These are phyloP conservation scores for Viola pubescens DNA, from an alignment of 441 rosid genomes.

Conservation along the genomic window DNA sequence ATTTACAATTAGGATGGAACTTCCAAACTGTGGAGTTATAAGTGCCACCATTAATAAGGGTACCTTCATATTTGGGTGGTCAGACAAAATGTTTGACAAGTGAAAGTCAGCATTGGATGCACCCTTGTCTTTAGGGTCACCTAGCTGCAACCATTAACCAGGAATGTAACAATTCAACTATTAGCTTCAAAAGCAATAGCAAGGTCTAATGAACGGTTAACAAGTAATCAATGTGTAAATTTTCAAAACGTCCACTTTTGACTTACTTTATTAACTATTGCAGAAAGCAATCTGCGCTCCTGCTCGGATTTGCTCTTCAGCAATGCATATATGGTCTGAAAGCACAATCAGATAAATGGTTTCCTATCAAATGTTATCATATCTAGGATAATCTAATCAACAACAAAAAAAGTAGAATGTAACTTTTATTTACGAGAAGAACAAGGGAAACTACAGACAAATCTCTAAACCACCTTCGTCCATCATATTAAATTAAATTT, in stretches of 20 bases:
- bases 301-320: constrained; percentile 88
- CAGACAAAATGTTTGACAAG: constrained; percentile 78
- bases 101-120: constrained; percentile 95
- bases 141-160: constrained; percentile 46
- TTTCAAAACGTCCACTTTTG: constrained; percentile 3
- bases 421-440: no score
- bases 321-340: constrained; percentile 64
- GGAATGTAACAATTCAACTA: constrained; percentile 16
- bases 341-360: constrained; percentile 22
- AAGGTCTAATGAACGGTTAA: no score
- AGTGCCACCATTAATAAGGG: no score
- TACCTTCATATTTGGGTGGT: constrained; percentile 99
- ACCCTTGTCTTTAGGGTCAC: constrained; percentile 93
- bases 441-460: no score
- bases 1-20: neutral
- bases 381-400: no score
- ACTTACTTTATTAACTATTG: constrained; percentile 82
- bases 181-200: no score
- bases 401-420: no score
- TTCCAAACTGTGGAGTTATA: constrained; percentile 1
- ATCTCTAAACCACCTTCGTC: no score
- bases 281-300: constrained; percentile 80
- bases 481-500: no score
- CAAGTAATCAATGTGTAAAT: no score
- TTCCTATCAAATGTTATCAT: no score